Evolutionary conservation across 2,329 filamentous ascomycete species (phyloP).

Genomic region (Trichoderma sp.): DNA sequence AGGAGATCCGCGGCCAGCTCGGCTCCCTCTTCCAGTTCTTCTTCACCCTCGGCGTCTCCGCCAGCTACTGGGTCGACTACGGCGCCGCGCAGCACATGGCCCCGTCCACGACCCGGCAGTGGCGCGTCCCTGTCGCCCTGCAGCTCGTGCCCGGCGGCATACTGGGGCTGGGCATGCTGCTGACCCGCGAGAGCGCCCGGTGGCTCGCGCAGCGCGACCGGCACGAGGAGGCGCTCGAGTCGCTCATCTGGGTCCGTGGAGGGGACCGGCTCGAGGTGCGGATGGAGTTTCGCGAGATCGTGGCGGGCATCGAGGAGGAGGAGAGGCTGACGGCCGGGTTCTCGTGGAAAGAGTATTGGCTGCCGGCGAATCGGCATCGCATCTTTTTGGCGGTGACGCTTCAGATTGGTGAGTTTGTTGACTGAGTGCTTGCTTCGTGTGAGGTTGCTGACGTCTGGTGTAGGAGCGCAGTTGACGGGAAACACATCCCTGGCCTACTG

Average conservation of each 20-base stretch:
- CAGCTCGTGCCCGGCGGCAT: slow-evolving; percentile 52
- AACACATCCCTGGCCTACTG: slow-evolving; percentile 56
- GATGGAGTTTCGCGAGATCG: slow-evolving; percentile 43
- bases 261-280: slow-evolving; percentile 39
- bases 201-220: slow-evolving; percentile 52
- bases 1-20: slow-evolving; percentile 48
- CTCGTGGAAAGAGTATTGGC: slow-evolving; percentile 49
- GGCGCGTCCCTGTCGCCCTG: slow-evolving; percentile 53
- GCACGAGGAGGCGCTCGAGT: slow-evolving; percentile 50
- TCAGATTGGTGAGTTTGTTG: slow-evolving; percentile 44
- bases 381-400: slow-evolving; percentile 54
- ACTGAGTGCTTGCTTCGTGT: background rate
- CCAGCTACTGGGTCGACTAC: slow-evolving; percentile 51
- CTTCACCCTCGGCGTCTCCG: slow-evolving; percentile 48
- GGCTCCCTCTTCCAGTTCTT: slow-evolving; percentile 51
- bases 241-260: slow-evolving; percentile 55
- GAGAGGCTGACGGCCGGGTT: slow-evolving; percentile 48
- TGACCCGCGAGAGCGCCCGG: slow-evolving; percentile 51
- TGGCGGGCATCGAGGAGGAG: slow-evolving; percentile 52
- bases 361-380: slow-evolving; percentile 51
- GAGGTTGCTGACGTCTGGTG: slow-evolving; percentile 1
- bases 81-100: slow-evolving; percentile 46
- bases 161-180: slow-evolving; percentile 51
- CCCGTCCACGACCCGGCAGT: slow-evolving; percentile 45
- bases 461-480: slow-evolving; percentile 50